Evolutionary conservation across 306 rosid genomes (phyloP), one percentile per base, ranked within the genome.

Genomic region (Corylus heterophylla): DNA sequence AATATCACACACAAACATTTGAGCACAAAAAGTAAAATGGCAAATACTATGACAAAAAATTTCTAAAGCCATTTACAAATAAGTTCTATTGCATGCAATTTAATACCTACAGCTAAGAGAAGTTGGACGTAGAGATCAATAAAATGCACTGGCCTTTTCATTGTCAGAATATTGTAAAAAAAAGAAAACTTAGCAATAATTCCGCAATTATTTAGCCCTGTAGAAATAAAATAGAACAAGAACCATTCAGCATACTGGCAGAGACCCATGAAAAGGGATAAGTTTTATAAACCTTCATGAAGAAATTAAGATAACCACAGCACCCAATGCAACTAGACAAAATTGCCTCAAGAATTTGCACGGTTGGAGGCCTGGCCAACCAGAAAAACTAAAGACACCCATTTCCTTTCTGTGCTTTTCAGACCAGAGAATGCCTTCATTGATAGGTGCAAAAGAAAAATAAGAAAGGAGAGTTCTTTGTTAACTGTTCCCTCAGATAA

Each of bases 361-460:
- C 14, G 12, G 63, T 22, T 54, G 49, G 12, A 75, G 10, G 44
- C 74, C 10, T 25, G 58, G 63, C 45, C 67, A 72, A 73, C 64
- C 29, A n/a, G 27, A 80, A 22, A 64, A 79, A 45, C 39, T 25
- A 25, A 42, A 78, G 74, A 69, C 51, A 66, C 42, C 67, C 45
- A 56, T 69, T 69, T 47, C n/a, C 27, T 70, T 66, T 7, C 31
- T 39, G 52, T 68, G 42, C 5, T 29, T 14, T 69, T n/a, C 10
- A 80, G 20, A 18, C 54, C 27, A 71, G 51, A 74, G 44, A 72
- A 35, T 29, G n/a, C 25, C 20, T 16, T 54, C 17, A 54, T 54
- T 54, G 59, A 54, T 18, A 54, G 17, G 20, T 54, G 59, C 2
- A 54, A 54, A 54, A 54, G 20, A 17, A 54, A 18, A 18, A 18